Percentiles rank a stretch among this genome's conserved stretches.
phyloP scores from a whole-genome alignment of 2,329 filamentous ascomycete species.

The Colletotrichum australisinense region DNA sequence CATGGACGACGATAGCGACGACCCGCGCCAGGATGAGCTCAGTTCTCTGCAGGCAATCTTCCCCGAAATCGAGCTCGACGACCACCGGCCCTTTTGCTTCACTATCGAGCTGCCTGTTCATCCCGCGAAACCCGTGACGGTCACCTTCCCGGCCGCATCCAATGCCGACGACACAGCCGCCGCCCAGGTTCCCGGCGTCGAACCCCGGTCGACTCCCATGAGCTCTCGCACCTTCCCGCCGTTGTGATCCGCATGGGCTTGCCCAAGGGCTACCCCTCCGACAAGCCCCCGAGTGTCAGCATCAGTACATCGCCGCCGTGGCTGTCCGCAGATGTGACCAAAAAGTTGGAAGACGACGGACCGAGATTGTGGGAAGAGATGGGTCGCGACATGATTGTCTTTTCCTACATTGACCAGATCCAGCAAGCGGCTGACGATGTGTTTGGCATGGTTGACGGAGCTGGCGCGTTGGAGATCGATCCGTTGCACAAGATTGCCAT shows the following conservation, averaged over 20 bases:
- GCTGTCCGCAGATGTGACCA: constrained; percentile 62
- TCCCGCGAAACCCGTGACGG: constrained; percentile 64
- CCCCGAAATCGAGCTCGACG: constrained; percentile 67
- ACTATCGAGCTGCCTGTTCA: constrained; percentile 69
- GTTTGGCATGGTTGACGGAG: constrained; percentile 66
- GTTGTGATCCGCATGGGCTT: constrained; percentile 65
- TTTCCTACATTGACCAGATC: constrained; percentile 72
- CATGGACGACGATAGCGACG: constrained; percentile 56
- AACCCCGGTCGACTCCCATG: constrained; percentile 55
- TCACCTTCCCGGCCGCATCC: constrained; percentile 65
- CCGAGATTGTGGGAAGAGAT: constrained; percentile 70
- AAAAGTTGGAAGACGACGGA: constrained; percentile 62
- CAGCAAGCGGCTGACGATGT: constrained; percentile 69
- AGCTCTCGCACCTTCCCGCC: constrained; percentile 68
- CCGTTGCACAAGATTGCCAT: constrained; percentile 75
- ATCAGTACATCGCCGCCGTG: constrained; percentile 68
- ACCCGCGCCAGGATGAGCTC: constrained; percentile 69
- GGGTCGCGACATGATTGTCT: constrained; percentile 69
- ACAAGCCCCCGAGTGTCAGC: constrained; percentile 60
- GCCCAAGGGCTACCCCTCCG: constrained; percentile 68
- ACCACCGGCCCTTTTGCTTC: constrained; percentile 59
- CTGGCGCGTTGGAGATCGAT: constrained; percentile 62
- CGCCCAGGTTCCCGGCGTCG: constrained; percentile 26
- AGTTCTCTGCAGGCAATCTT: constrained; percentile 73
- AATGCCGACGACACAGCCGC: constrained; percentile 30